Base-by-base conservation (phyloP, 2,329 filamentous ascomycete genomes). In the Ophiostoma sp. region DNA sequence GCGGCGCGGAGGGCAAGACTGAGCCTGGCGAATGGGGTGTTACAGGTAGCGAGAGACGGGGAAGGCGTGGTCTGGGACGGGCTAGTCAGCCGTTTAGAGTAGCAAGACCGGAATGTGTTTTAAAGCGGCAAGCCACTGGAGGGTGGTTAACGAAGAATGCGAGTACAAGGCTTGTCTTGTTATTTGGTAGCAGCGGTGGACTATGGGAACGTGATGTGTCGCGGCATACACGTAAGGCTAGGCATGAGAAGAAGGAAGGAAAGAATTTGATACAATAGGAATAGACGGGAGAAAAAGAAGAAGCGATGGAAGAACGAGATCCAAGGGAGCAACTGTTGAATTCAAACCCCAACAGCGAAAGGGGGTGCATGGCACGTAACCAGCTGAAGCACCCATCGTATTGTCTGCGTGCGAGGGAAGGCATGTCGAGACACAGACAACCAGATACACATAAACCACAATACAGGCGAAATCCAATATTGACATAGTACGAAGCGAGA, bases 1-100 rank as follows among this genome's bases (percentile, higher is more conserved):
- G 44, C 45, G 66, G 64, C 58, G 58, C 40, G 68, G 45, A 66
- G 41, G 42, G 18, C 67, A 18, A 42, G 16, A 45, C 16, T 52
- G 41, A 47, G 9, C 55, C 62, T 69, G 71, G 66, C 71, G 71
- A 72, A 72, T 72, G 55, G 65, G 70, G 70, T 72, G 70, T 72
- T 72, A 70, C 69, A 69, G 65, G 69, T 71, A 72, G 71, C 71
- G 71, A 72, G 68, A 69, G 27, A 68, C 52, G 63, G 64, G 52
- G 44, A 62, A 36, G 55, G 62, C 16, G 14, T 40, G 47, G 68
- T n/a, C 49, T 52, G 66, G 55, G 68, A 65, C 44, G 63, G 64
- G 49, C 44, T 65, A 69, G 62, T 65, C 38, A 16, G 9, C 68
- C 68, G 66, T 60, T 62, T 66, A 41, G 63, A 65, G 68, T 66